Percentiles rank a stretch among this genome's conserved stretches.
These are phyloP conservation scores for Verruconis gallopava DNA, from an alignment of 2,329 filamentous ascomycete genomes.

Conservation along the genomic window DNA sequence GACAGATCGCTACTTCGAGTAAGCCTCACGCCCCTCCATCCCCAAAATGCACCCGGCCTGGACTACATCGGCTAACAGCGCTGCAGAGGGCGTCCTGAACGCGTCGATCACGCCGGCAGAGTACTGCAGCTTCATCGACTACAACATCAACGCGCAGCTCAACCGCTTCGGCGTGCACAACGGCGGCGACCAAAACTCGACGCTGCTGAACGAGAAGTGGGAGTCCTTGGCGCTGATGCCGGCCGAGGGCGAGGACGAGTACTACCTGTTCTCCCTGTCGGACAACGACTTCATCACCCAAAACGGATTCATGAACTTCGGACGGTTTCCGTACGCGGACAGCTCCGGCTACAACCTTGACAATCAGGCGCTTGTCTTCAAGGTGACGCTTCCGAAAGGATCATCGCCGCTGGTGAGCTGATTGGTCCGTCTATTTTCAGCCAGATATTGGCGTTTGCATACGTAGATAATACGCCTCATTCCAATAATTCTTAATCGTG, in stretches of 20 bases:
- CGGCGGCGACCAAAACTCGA: conserved; percentile 45
- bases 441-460: no score
- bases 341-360: conserved; percentile 44
- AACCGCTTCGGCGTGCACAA: conserved; percentile 55
- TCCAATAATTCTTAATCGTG: no score
- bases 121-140: conserved; percentile 56
- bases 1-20: conserved; percentile 10
- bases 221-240: conserved; percentile 54
- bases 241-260: conserved; percentile 39
- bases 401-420: conserved; percentile 9
- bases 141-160: conserved; percentile 53
- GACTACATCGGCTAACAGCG: conserved; percentile 34
- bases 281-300: conserved; percentile 70
- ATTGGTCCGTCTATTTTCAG: no score
- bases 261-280: conserved; percentile 53
- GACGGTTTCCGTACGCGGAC: conserved; percentile 44
- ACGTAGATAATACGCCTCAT: no score
- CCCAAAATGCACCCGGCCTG: conserved; percentile 12
- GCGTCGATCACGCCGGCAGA: conserved; percentile 41
- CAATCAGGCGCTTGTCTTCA: conserved; percentile 52
- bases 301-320: conserved; percentile 49
- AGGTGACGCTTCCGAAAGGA: conserved; percentile 35
- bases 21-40: conserved; percentile 20
- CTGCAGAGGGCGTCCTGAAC: conserved; percentile 40
- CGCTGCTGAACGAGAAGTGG: conserved; percentile 64